Evolutionary conservation across 2,329 filamentous ascomycete genomes (phyloP).

Genomic region (Ophioceras dolichostomum): DNA sequence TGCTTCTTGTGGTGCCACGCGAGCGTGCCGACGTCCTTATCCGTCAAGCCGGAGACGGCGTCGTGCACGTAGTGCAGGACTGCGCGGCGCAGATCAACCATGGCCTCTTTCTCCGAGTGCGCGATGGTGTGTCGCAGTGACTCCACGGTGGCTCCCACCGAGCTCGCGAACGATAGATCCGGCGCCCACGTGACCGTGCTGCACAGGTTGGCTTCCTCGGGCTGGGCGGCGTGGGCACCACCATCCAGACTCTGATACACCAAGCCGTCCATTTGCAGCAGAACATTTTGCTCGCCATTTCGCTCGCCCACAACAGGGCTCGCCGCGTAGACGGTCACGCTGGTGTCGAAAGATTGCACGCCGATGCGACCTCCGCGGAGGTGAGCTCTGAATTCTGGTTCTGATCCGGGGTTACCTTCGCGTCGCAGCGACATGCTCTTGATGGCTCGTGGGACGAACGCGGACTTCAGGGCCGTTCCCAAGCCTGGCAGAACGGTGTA

Average conservation of each 20-base stretch:
- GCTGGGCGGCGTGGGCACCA: too few relatives aligned
- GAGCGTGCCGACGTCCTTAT: not conserved
- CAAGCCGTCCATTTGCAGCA: too few relatives aligned
- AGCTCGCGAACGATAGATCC: not conserved
- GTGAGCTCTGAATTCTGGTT: not conserved
- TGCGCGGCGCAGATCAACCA: not conserved
- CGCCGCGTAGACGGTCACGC: too few relatives aligned
- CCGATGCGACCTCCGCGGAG: not conserved
- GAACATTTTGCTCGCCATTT: too few relatives aligned
- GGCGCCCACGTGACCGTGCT: not conserved
- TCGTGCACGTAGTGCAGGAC: slow-evolving; percentile 1
- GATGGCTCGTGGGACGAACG: not conserved
- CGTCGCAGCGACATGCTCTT: not conserved
- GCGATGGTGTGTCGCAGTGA: not conserved
- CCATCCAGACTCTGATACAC: too few relatives aligned
- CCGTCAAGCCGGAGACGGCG: not conserved
- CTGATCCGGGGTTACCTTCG: not conserved
- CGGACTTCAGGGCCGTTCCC: not conserved
- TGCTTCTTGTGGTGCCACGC: not conserved
- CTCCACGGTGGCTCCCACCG: not conserved
- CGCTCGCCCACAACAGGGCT: too few relatives aligned
- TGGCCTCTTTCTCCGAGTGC: not conserved
- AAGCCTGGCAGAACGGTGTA: not conserved
- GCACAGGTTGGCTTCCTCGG: too few relatives aligned
- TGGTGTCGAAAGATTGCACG: not conserved